Evolutionary conservation across 208 protist genomes (phyloP), one percentile per base, ranked within the genome.

Genomic region (Leptomonas pyrrhocoris): DNA sequence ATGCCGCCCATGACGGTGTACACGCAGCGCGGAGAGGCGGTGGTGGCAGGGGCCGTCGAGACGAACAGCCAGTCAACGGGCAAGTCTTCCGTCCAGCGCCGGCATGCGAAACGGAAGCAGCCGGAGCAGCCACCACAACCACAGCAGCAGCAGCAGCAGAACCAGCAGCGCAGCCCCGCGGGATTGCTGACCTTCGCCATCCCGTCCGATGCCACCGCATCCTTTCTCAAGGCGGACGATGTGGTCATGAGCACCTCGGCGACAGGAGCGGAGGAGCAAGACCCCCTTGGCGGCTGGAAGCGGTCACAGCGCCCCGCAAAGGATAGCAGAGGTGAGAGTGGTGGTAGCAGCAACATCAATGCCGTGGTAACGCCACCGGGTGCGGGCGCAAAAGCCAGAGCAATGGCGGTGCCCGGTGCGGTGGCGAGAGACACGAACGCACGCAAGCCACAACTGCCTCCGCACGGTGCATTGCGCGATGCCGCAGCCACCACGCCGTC

Each of bases 1-100:
- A 54, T 96, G 45, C 89, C 89, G 25, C 84, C 88, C 6, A 90
- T 94, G 87, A 93, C 83, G 62, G 58, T 69, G 21, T 96, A 94
- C 77, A 55, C 81, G 63, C 59, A 76, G 64, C 48, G 73, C 57
- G 59, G 69, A 16, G 79, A 80, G 46, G 73, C 59, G 21, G 69
- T 58, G 36, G 59, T 21, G 48, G 65, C 30, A 34, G 38, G 51
- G 55, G 53, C 77, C 11, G 55, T 46, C 4, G 49, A 59, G 25
- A 30, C 46, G 60, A 23, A 30, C 30, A 55, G 60, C 46, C 45
- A 40, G 31, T 53, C 60, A 0, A 65, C 38, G 13, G 11, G 45
- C 11, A 13, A n/a, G 31, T 5, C 46, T 28, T 65, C 60, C 19
- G 2, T 55, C 31, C 46, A 43, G 9, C 60, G 60, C 46, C 25